Evolutionary conservation across 495 filamentous ascomycete species (phyloP).

Genomic region (Aspergillus hancockii): DNA sequence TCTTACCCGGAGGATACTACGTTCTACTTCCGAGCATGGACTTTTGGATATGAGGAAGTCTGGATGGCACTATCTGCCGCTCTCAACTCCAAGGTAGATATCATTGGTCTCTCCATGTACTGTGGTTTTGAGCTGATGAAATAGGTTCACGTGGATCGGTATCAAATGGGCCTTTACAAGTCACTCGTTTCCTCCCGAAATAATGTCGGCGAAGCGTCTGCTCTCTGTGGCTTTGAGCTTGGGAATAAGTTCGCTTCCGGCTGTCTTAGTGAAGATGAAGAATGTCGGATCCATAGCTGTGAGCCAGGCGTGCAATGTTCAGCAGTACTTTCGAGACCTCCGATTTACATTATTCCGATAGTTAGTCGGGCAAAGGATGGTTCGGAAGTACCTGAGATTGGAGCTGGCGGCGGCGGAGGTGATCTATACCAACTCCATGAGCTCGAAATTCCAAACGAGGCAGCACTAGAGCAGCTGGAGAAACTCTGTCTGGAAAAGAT

Average conservation of each 20-base stretch:
- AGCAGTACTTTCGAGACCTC: slow-evolving; percentile 47
- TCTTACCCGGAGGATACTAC: slow-evolving; percentile 72
- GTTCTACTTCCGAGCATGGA: slow-evolving; percentile 90
- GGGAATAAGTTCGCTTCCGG: slow-evolving; percentile 71
- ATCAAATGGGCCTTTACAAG: slow-evolving; percentile 72
- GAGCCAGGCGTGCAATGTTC: slow-evolving; percentile 70
- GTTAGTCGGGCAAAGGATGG: slow-evolving; percentile 59
- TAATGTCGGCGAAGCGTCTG: slow-evolving; percentile 58
- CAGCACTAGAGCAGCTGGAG: slow-evolving; percentile 47
- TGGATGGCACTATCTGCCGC: slow-evolving; percentile 79
- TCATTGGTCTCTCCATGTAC: background rate
- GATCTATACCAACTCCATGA: slow-evolving; percentile 68
- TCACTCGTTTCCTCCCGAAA: slow-evolving; percentile 53
- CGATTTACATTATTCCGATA: slow-evolving; percentile 79
- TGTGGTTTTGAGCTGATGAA: slow-evolving; percentile 12
- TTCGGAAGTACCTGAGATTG: slow-evolving; percentile 66
- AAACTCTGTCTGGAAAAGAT: slow-evolving; percentile 47
- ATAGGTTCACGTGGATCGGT: slow-evolving; percentile 80
- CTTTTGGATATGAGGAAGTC: slow-evolving; percentile 90
- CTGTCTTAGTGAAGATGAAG: slow-evolving; percentile 65
- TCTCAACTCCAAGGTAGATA: slow-evolving; percentile 61
- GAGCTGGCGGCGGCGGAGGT: slow-evolving; percentile 76
- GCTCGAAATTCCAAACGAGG: slow-evolving; percentile 54
- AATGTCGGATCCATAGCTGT: slow-evolving; percentile 83
- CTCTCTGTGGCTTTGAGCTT: slow-evolving; percentile 72